Percentiles rank a stretch among this genome's conserved stretches.
These are phyloP conservation scores for Penicillium paneum DNA, from an alignment of 2,329 filamentous ascomycete genomes.

Conservation along the genomic window DNA sequence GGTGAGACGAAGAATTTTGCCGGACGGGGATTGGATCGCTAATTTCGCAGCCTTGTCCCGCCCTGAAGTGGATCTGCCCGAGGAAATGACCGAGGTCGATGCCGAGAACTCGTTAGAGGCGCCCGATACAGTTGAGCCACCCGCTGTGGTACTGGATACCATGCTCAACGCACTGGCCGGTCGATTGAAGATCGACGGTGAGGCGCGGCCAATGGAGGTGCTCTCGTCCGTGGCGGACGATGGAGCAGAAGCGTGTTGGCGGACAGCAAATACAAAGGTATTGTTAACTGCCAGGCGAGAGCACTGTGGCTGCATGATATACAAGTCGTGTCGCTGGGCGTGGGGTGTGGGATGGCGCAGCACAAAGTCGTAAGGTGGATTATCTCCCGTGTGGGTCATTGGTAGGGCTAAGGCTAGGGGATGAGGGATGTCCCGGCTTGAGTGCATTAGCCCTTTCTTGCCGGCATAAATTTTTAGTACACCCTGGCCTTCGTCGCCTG, in stretches of 20 bases:
- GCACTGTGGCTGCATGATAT: slow-evolving; percentile 95
- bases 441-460: slow-evolving; percentile 93
- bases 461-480: slow-evolving; percentile 90
- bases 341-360: slow-evolving; percentile 93
- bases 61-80: slow-evolving; percentile 31
- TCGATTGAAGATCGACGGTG: slow-evolving; percentile 50
- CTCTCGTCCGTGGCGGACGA: slow-evolving; percentile 35
- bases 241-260: slow-evolving; percentile 77
- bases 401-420: slow-evolving; percentile 86
- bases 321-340: slow-evolving; percentile 94
- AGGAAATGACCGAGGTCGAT: slow-evolving; percentile 55
- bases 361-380: slow-evolving; percentile 91
- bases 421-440: slow-evolving; percentile 92
- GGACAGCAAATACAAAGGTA: slow-evolving; percentile 94
- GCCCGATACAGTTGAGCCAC: slow-evolving; percentile 51
- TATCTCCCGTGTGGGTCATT: slow-evolving; percentile 83
- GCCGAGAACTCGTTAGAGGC: slow-evolving; percentile 42
- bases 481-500: slow-evolving; percentile 86
- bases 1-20: slow-evolving; percentile 77
- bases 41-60: slow-evolving; percentile 84
- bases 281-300: slow-evolving; percentile 85
- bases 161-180: slow-evolving; percentile 60
- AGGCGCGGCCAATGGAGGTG: slow-evolving; percentile 44
- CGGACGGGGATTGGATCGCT: slow-evolving; percentile 88
- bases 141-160: slow-evolving; percentile 54